Percentiles rank a stretch among this genome's conserved stretches.
These are phyloP conservation scores for Blechomonas ayalai DNA, from an alignment of 208 protist genomes.

Conservation along the genomic window DNA sequence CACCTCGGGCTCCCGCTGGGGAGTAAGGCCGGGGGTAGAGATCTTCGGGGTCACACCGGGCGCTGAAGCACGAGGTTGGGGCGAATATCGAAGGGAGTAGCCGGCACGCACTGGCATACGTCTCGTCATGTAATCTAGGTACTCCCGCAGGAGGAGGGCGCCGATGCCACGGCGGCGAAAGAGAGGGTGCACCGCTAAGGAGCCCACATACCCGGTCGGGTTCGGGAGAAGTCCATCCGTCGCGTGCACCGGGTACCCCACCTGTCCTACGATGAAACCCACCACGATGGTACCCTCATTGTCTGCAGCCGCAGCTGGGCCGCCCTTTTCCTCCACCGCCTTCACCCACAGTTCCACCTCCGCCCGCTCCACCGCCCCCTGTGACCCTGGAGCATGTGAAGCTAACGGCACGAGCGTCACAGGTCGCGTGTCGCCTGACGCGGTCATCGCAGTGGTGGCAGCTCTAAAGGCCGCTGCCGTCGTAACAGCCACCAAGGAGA, in stretches of 20 bases:
- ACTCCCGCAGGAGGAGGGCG: slow-evolving; percentile 33
- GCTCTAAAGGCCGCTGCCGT: too few relatives aligned
- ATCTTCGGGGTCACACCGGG: too few relatives aligned
- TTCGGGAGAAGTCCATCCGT: slow-evolving; percentile 37
- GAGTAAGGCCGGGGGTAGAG: too few relatives aligned
- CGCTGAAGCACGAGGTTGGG: too few relatives aligned
- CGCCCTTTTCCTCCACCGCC: too few relatives aligned
- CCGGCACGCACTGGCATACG: slow-evolving; percentile 37
- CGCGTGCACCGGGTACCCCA: slow-evolving; percentile 30
- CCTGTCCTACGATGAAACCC: slow-evolving; percentile 49
- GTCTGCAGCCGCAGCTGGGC: slow-evolving; percentile 3
- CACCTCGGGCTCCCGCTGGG: slow-evolving; percentile 6
- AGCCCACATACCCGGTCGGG: slow-evolving; percentile 65
- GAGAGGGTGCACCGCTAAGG: slow-evolving; percentile 42
- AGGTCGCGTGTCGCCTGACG: too few relatives aligned
- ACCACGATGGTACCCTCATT: slow-evolving; percentile 26
- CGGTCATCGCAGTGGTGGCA: too few relatives aligned
- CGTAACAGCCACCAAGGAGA: slow-evolving; percentile 36
- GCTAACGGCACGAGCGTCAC: too few relatives aligned
- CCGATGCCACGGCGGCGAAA: slow-evolving; percentile 61
- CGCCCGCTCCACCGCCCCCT: neutral
- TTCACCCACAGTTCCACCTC: neutral
- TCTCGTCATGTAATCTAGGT: slow-evolving; percentile 40
- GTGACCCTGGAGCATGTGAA: too few relatives aligned
- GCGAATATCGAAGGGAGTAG: too few relatives aligned